phyloP scores from a whole-genome alignment of 495 filamentous ascomycete species.

The Parathielavia hyrcaniae region DNA sequence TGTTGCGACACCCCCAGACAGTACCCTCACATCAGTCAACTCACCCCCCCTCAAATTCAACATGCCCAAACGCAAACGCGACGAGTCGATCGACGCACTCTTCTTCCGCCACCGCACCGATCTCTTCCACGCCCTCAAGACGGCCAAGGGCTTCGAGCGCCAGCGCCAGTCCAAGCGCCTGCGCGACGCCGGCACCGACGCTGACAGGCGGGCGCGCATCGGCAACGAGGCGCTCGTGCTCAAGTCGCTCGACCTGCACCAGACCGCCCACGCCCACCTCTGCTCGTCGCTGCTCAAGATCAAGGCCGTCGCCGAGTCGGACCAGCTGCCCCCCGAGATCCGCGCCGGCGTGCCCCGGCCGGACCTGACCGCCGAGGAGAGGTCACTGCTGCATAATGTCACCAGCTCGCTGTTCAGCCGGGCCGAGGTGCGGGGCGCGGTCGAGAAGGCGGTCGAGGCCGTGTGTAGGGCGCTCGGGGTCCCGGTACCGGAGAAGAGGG shows the following conservation, averaged over 20 bases:
- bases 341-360: conserved; percentile 44
- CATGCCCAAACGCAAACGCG: conserved; percentile 47
- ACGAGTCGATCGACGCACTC: conserved; percentile 43
- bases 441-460: conserved; percentile 55
- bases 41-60: conserved; percentile 5
- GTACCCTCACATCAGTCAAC: background rate
- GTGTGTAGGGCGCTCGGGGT: conserved; percentile 58
- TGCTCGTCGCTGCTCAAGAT: conserved; percentile 67
- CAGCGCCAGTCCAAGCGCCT: conserved; percentile 77
- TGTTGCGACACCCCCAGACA: conserved; percentile 16
- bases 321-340: conserved; percentile 44
- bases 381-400: conserved; percentile 59
- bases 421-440: conserved; percentile 61
- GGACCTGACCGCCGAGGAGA: conserved; percentile 44
- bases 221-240: conserved; percentile 66
- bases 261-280: conserved; percentile 61
- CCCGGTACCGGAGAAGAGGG: conserved; percentile 42
- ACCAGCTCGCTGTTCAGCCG: conserved; percentile 73
- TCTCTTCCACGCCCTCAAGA: conserved; percentile 65
- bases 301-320: conserved; percentile 57
- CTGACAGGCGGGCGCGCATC: conserved; percentile 50
- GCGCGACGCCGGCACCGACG: conserved; percentile 56
- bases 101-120: conserved; percentile 53
- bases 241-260: conserved; percentile 64
- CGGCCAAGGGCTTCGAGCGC: conserved; percentile 78